Conservation (phyloP, 2,329 filamentous ascomycete genomes). For the Neofusicoccum sp. region DNA sequence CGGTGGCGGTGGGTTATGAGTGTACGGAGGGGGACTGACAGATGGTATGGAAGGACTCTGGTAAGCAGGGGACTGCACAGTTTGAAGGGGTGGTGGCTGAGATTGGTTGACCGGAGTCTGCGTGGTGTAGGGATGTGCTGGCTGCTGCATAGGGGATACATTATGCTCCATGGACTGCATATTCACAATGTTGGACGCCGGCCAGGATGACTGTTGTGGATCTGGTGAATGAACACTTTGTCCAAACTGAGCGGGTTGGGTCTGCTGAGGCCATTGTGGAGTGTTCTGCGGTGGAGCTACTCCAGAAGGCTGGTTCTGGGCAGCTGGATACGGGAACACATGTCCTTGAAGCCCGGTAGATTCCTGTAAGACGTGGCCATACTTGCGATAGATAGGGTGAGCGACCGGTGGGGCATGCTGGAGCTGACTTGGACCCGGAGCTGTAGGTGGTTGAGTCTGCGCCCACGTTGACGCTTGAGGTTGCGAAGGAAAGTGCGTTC, state of each 20-base stretch:
- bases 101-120: background rate
- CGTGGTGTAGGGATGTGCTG: background rate
- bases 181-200: background rate
- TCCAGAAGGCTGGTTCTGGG: background rate
- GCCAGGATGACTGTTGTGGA: background rate
- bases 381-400: conserved; percentile 6
- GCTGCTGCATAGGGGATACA: background rate
- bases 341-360: background rate
- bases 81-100: background rate
- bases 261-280: background rate
- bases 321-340: background rate
- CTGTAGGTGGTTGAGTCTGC: background rate
- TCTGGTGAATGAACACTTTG: background rate
- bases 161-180: background rate
- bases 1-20: background rate
- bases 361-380: background rate
- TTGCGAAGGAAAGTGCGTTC: background rate
- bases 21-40: conserved; percentile 5
- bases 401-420: background rate
- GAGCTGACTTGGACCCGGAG: background rate
- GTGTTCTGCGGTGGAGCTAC: background rate
- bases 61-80: background rate
- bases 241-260: background rate
- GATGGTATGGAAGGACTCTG: background rate
- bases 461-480: background rate